phyloP scores from a whole-genome alignment of 345 rosid species.

The Euphorbia pulcherrima region DNA sequence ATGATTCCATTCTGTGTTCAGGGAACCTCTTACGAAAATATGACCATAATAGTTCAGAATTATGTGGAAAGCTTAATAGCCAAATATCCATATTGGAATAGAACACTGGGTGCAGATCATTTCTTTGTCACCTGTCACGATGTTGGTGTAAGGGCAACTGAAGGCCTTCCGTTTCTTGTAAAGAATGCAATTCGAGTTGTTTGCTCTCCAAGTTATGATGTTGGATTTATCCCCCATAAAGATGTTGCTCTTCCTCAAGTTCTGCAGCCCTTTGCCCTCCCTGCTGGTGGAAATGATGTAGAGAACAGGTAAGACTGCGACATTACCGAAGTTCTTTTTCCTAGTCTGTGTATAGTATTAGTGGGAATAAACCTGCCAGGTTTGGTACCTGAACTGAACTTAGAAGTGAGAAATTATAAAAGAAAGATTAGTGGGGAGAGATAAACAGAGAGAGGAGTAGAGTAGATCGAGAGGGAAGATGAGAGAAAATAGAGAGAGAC shows the following conservation, averaged over 20 bases:
- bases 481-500: no score
- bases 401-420: no score
- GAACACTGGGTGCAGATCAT: constrained; percentile 95
- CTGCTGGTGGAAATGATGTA: constrained; percentile 80
- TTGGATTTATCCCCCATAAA: constrained; percentile 88
- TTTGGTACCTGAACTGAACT: no score
- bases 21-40: constrained; percentile 92
- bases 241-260: constrained; percentile 96
- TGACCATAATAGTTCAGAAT: constrained; percentile 77
- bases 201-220: constrained; percentile 96
- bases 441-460: no score
- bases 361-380: not conserved
- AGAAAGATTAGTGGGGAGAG: no score
- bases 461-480: no score
- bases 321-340: no score
- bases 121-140: constrained; percentile 97
- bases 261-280: constrained; percentile 87
- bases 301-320: constrained; percentile 54
- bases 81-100: constrained; percentile 92
- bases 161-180: constrained; percentile 66
- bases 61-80: constrained; percentile 62
- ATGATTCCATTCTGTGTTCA: constrained; percentile 26
- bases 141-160: constrained; percentile 91
- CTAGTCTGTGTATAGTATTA: not conserved
- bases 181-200: constrained; percentile 92